These are phyloP conservation scores for Suhomyces anneliseae DNA, from an alignment of 1,139 yeast species.

Conservation along the genomic window DNA sequence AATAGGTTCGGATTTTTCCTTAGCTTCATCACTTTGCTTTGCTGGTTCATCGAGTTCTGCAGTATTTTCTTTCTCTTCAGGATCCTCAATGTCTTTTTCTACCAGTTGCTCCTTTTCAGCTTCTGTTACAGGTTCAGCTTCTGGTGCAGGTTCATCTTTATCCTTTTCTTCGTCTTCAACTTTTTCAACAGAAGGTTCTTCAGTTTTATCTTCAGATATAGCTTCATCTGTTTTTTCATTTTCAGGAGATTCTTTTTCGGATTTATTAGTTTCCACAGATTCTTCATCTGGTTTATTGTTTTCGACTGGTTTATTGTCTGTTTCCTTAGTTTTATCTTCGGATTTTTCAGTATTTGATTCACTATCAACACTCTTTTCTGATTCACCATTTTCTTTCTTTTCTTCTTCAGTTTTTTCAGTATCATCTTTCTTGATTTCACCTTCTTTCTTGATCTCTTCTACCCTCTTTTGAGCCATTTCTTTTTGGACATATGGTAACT, in stretches of 20 bases:
- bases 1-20: neutral
- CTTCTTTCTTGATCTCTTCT: conserved; percentile 6
- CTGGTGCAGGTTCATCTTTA: neutral
- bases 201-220: neutral
- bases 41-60: neutral
- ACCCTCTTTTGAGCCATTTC: conserved; percentile 21
- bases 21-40: neutral
- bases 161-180: neutral
- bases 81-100: no score
- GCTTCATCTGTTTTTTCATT: neutral
- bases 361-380: no score
- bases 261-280: neutral
- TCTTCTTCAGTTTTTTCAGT: neutral
- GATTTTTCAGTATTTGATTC: neutral
- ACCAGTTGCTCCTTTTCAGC: neutral
- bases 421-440: conserved; percentile 3
- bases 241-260: neutral
- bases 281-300: conserved; percentile 3
- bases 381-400: neutral
- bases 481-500: conserved; percentile 34
- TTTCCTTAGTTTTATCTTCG: neutral
- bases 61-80: neutral
- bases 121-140: neutral
- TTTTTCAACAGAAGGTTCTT: neutral
- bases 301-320: neutral